Conservation (phyloP, 2,329 filamentous ascomycete species). For the Monosporascus sp. region DNA sequence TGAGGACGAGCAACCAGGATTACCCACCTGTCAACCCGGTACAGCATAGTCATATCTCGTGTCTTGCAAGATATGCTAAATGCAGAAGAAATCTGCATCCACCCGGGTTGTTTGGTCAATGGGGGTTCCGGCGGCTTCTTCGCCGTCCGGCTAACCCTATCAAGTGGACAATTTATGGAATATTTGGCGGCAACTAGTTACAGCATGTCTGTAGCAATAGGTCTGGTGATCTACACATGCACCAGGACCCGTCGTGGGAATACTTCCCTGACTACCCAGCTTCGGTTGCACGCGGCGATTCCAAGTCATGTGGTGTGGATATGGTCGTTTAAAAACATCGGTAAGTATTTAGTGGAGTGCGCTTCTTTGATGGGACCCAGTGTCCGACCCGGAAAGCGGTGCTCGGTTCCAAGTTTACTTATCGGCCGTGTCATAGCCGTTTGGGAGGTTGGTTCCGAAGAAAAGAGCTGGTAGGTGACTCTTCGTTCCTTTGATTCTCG, state of each 20-base stretch:
- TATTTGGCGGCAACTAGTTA: neutral
- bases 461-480: neutral
- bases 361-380: neutral
- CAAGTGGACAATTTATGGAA: neutral
- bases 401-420: neutral
- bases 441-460: no score
- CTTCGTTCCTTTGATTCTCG: neutral
- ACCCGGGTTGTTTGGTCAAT: no score
- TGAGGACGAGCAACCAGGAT: no score
- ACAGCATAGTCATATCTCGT: neutral
- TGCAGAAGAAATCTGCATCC: no score
- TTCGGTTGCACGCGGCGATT: slow-evolving; percentile 25
- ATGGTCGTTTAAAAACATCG: neutral
- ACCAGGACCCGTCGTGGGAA: slow-evolving; percentile 1
- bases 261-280: slow-evolving; percentile 6
- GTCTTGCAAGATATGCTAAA: no score
- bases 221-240: neutral
- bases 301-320: slow-evolving; percentile 19
- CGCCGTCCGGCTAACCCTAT: neutral
- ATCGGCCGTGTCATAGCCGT: neutral
- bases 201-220: neutral
- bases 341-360: neutral
- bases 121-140: no score
- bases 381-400: neutral
- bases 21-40: no score